Base-by-base conservation (phyloP, 768 basidiomycete genomes). In the Erythrobasidium yunnanense region DNA sequence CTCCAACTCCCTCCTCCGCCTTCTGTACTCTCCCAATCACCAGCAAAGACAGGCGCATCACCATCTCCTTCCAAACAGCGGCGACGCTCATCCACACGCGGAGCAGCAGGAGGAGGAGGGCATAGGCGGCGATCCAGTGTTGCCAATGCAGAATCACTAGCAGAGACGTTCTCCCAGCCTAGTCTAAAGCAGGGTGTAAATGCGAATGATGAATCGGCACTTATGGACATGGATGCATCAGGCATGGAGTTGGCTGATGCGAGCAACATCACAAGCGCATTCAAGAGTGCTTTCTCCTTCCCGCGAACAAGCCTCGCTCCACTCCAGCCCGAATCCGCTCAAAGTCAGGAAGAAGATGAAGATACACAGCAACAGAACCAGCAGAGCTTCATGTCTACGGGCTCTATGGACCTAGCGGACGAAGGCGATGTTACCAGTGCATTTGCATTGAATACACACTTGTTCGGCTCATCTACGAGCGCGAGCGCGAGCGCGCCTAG, bases 371-470 rank as follows among this genome's bases (percentile, higher is more conserved):
- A 42, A n/a, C 38, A 42, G 38, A 11, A 34, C 23, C 54, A 55
- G 53, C 25, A 27, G 23, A 13, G 11, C 49, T 51, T 25, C 22
- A 23, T 25, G 13, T 13, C 49, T 15, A 47, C 58, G n/a, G 45
- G 25, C 38, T 33, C 35, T 20, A 67, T 67, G 66, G 66, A 67
- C 56, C 20, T 67, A 2, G 58, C 55, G n/a, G 47, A 34, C 17
- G 30, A 50, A 27, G 30, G 49, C 7, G 66, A 62, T n/a, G 45
- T 58, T 29, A 67, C 66, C 25, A 29, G 45, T 4, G 66, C 66
- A 23, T 67, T 67, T 51, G 58, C 55, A 34, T 22, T 52, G 22
- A 52, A 52, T 23, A 52, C 50, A 22, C 50, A 52, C 29, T 23
- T 52, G 8, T 52, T 52, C 50, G 50, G 50, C 29, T 11, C 50